A percentile compares a stretch with the other conserved stretches of the same genome.
These are phyloP conservation scores for Dryadomyces quercivorus DNA, from an alignment of 2,329 filamentous ascomycete genomes.

Conservation along the genomic window DNA sequence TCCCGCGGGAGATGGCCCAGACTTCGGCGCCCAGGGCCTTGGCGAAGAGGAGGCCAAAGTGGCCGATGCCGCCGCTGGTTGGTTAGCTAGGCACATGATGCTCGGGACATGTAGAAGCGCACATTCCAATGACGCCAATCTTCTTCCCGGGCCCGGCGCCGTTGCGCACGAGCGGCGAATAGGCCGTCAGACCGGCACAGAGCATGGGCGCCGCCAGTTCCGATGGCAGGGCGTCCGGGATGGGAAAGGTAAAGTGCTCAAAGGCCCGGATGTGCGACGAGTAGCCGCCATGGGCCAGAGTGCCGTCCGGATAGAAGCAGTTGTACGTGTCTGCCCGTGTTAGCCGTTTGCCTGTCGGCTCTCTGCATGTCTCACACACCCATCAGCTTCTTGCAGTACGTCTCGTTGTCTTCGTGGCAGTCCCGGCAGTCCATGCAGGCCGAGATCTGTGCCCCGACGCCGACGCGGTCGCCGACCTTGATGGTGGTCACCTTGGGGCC, in stretches of 20 bases:
- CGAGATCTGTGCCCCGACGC: constrained; percentile 48
- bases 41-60: constrained; percentile 58
- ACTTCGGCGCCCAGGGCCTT: constrained; percentile 49
- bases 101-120: no score
- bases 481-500: constrained; percentile 49
- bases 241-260: constrained; percentile 38
- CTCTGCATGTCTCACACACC: no score
- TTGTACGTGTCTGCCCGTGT: constrained; percentile 44
- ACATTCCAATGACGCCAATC: constrained; percentile 59
- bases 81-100: no score
- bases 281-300: constrained; percentile 31
- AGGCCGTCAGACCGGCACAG: constrained; percentile 73
- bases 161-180: constrained; percentile 64
- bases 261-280: constrained; percentile 22
- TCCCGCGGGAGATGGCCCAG: constrained; percentile 48
- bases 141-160: constrained; percentile 68
- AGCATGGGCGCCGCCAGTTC: constrained; percentile 64
- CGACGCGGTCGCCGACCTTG: constrained; percentile 51
- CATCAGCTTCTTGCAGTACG: constrained; percentile 38
- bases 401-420: constrained; percentile 55
- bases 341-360: constrained; percentile 19
- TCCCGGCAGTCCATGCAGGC: constrained; percentile 42
- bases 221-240: constrained; percentile 57
- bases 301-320: constrained; percentile 32
- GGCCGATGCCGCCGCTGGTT: constrained; percentile 48